These are phyloP conservation scores for Nakaseomyces glabratus DNA, from an alignment of 1,139 yeast genomes.

Conservation along the genomic window DNA sequence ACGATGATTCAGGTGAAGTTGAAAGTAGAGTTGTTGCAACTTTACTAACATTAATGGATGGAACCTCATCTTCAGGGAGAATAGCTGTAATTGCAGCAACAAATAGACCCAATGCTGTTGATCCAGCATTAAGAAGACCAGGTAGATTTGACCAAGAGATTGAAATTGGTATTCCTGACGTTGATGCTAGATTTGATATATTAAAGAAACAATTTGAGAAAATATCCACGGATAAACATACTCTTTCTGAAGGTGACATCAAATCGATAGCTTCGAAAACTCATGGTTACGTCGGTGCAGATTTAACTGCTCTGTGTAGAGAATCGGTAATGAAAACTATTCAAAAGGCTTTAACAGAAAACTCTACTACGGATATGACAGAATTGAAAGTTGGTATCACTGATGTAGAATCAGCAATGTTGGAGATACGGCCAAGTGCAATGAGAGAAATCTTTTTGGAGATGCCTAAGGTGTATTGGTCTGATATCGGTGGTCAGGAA, in stretches of 20 bases:
- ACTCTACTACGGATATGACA: slow-evolving; percentile 29
- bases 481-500: slow-evolving; percentile 93
- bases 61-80: slow-evolving; percentile 61
- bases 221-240: slow-evolving; percentile 51
- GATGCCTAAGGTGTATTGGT: slow-evolving; percentile 89
- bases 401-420: slow-evolving; percentile 60
- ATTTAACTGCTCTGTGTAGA: slow-evolving; percentile 73
- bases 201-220: slow-evolving; percentile 49
- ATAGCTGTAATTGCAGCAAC: slow-evolving; percentile 77
- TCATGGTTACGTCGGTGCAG: slow-evolving; percentile 79
- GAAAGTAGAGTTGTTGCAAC: slow-evolving; percentile 89
- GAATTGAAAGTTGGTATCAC: slow-evolving; percentile 34
- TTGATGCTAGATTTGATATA: slow-evolving; percentile 54
- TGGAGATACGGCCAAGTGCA: slow-evolving; percentile 85
- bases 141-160: slow-evolving; percentile 88
- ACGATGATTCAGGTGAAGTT: slow-evolving; percentile 82
- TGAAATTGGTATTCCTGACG: slow-evolving; percentile 72
- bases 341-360: slow-evolving; percentile 40
- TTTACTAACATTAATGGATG: slow-evolving; percentile 79
- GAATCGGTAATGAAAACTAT: slow-evolving; percentile 85
- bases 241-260: slow-evolving; percentile 46
- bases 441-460: slow-evolving; percentile 93
- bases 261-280: slow-evolving; percentile 55
- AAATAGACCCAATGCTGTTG: slow-evolving; percentile 72
- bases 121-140: slow-evolving; percentile 82